Evolutionary conservation across 352 stramenopile species (phyloP).

Genomic region (Pythium sukuiense): DNA sequence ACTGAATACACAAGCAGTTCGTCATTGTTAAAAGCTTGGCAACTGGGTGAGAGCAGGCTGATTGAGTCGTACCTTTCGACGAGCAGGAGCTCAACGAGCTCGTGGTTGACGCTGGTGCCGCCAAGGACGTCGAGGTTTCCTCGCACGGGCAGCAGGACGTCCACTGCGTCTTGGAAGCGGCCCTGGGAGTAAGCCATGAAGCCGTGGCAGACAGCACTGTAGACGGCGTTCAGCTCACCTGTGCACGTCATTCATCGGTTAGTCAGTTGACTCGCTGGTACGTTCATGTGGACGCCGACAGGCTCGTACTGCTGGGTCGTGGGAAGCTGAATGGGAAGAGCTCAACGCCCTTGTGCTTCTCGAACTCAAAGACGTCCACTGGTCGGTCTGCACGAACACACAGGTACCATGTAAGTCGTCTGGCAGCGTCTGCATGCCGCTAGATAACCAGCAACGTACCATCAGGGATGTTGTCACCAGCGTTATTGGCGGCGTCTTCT

Average conservation of each 20-base stretch:
- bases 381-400: slow-evolving; percentile 21
- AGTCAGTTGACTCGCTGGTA: neutral
- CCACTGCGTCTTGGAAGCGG: slow-evolving; percentile 54
- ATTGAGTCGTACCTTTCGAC: slow-evolving; percentile 62
- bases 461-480: slow-evolving; percentile 30
- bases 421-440: neutral
- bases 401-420: neutral
- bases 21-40: neutral
- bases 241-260: neutral
- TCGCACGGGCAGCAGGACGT: slow-evolving; percentile 57
- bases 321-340: slow-evolving; percentile 67
- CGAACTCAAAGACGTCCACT: slow-evolving; percentile 44
- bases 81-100: slow-evolving; percentile 73
- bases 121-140: slow-evolving; percentile 71
- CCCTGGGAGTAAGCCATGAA: slow-evolving; percentile 73
- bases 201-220: slow-evolving; percentile 52
- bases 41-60: neutral
- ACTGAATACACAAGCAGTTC: slow-evolving; percentile 27
- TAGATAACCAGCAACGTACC: slow-evolving; percentile 6
- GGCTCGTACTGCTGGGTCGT: slow-evolving; percentile 27
- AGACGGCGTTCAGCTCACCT: slow-evolving; percentile 50
- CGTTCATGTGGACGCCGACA: neutral
- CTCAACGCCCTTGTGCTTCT: slow-evolving; percentile 37
- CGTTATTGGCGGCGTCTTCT: slow-evolving; percentile 34
- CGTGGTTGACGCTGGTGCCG: slow-evolving; percentile 67